Base-by-base conservation (phyloP, 371 early-diverging fungal genomes). In the Apophysomyces ossiformis region DNA sequence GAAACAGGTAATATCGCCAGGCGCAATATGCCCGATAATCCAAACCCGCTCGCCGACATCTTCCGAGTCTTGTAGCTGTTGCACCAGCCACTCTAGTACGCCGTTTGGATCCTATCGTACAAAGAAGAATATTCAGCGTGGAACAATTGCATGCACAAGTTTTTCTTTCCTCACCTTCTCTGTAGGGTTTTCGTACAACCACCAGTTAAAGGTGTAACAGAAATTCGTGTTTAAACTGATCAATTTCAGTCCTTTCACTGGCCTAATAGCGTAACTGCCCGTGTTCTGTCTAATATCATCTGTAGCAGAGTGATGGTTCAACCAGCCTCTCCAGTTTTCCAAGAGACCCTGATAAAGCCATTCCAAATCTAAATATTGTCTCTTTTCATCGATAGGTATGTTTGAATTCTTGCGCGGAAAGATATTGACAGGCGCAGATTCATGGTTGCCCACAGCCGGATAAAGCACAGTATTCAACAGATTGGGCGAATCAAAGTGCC, bases 151-250 rank as follows among this genome's bases (percentile, higher is more conserved):
- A 44, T n/a, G 7, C n/a, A 16, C 41, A 5, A 43, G 16, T 57
- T n/a, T 16, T 6, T 32, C n/a, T 37, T 12, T 32, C n/a, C 21
- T 44, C 56, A 72, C 72, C 67, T 67, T 74, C 45, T 78, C 64
- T 1, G 16, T 57, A 6, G 79, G 76, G 9, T 67, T 58, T 58
- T 81, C 73, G 68, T 79, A 77, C 15, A 81, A 58, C 84, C 84
- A 83, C 79, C 77, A 84, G 72, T 88, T 87, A 54, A 82, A 37
- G 11, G 69, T 80, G 57, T 88, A 88, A 68, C 88, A 88, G 58
- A 86, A 88, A 67, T 87, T 88, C 32, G 85, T 88, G 59, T 88
- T 88, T n/a, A 88, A 68, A 37, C 87, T 84, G 64, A 88, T 83
- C 41, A 88, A 60, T 37, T 84, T 82, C 18, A 88, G 60, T 1